Evolutionary conservation across 176 grass and related monocot species (phyloP).

Genomic region (Bromus sterilis): DNA sequence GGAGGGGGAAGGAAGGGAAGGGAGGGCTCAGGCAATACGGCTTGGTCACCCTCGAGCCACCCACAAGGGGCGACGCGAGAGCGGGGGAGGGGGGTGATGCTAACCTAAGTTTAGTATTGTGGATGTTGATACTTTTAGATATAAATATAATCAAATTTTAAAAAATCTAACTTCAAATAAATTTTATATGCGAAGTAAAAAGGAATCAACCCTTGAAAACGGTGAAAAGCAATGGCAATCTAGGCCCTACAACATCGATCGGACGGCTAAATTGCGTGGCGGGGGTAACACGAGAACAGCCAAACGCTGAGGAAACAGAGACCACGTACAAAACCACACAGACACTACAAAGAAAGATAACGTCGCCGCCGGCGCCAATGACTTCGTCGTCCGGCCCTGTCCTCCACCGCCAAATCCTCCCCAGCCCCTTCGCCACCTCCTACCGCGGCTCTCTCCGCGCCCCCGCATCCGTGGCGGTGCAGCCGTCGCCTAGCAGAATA

Average conservation of each 20-base stretch:
- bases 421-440: neutral
- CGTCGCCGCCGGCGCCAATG: slow-evolving; percentile 19
- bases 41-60: too few species aligned
- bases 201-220: neutral
- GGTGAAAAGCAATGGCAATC: neutral
- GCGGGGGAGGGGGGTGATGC: too few species aligned
- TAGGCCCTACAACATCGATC: neutral
- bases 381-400: neutral
- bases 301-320: neutral
- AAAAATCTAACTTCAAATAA: too few species aligned
- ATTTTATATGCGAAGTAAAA: too few species aligned
- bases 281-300: neutral
- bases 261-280: neutral
- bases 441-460: too few species aligned
- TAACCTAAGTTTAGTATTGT: too few species aligned
- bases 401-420: neutral
- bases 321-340: neutral
- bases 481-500: neutral
- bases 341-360: neutral
- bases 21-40: too few species aligned
- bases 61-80: too few species aligned
- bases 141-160: too few species aligned
- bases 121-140: too few species aligned
- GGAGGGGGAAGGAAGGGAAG: too few species aligned
- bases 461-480: neutral